Conservation (phyloP, 495 filamentous ascomycete genomes). For the Choiromyces venosus region DNA sequence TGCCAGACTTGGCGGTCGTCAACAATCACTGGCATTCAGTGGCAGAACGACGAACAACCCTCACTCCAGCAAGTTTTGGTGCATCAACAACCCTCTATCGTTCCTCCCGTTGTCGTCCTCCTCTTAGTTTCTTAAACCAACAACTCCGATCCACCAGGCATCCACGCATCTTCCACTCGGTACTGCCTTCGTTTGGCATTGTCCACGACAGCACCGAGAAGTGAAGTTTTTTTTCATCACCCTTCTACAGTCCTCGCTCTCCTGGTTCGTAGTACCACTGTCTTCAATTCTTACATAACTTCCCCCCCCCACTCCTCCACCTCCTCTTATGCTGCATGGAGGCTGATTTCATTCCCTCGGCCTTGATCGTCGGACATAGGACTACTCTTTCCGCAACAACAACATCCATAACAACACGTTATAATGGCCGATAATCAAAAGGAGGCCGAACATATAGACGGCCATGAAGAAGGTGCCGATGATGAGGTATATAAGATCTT, state of each 20-base stretch:
- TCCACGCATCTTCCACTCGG: neutral
- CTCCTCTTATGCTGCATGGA: constrained; percentile 7
- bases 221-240: neutral
- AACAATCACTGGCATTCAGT: constrained; percentile 2
- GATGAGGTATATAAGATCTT: constrained; percentile 33
- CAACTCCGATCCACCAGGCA: neutral
- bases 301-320: neutral
- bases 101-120: neutral
- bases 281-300: constrained; percentile 5
- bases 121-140: neutral
- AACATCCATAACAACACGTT: constrained; percentile 24
- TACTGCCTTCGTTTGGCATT: constrained; percentile 1
- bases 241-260: neutral
- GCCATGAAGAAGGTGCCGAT: constrained; percentile 39
- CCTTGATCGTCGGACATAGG: constrained; percentile 14
- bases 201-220: neutral
- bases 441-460: constrained; percentile 35
- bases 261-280: neutral
- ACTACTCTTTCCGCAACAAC: constrained; percentile 9
- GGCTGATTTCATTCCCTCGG: constrained; percentile 19
- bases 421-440: constrained; percentile 37
- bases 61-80: neutral
- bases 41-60: neutral
- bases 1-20: constrained; percentile 32
- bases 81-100: constrained; percentile 5